Evolutionary conservation across 2,329 filamentous ascomycete species (phyloP).

Genomic region (Alternaria ventricosa): DNA sequence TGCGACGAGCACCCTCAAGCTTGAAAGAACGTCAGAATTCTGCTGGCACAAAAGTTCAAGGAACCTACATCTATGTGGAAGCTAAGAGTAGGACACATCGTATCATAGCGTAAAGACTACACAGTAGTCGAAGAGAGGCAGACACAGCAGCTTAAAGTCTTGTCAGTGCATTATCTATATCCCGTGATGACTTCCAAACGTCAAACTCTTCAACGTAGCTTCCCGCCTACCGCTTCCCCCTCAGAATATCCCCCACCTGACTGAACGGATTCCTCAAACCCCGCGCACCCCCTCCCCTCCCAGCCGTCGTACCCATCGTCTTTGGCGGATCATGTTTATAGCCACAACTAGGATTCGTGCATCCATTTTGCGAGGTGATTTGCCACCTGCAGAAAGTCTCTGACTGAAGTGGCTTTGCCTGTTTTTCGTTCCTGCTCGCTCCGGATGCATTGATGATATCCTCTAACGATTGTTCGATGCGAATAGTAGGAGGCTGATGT

Average conservation of each 20-base stretch:
- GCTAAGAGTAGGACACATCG: not conserved
- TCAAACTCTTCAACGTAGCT: not conserved
- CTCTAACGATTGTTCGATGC: not conserved
- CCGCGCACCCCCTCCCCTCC: rapidly evolving
- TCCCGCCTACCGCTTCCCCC: not conserved
- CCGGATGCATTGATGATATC: not conserved
- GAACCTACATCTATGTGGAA: not conserved
- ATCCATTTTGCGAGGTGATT: not conserved
- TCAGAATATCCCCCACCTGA: not conserved
- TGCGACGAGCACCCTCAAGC: conserved; percentile 10
- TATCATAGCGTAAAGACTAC: too few relatives aligned
- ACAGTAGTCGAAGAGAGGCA: not conserved
- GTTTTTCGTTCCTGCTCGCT: not conserved
- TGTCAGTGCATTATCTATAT: not conserved
- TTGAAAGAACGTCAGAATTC: too few relatives aligned
- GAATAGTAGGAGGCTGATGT: not conserved
- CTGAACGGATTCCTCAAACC: not conserved
- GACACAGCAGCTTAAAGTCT: too few relatives aligned
- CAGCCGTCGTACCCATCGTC: not conserved
- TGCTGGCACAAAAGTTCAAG: not conserved
- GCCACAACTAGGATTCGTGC: not conserved
- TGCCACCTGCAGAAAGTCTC: not conserved
- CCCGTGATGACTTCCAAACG: not conserved
- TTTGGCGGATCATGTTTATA: not conserved
- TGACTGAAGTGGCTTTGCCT: not conserved